Conservation (phyloP, 805 yeast genomes). For the Pichia rugopelliculosa region DNA sequence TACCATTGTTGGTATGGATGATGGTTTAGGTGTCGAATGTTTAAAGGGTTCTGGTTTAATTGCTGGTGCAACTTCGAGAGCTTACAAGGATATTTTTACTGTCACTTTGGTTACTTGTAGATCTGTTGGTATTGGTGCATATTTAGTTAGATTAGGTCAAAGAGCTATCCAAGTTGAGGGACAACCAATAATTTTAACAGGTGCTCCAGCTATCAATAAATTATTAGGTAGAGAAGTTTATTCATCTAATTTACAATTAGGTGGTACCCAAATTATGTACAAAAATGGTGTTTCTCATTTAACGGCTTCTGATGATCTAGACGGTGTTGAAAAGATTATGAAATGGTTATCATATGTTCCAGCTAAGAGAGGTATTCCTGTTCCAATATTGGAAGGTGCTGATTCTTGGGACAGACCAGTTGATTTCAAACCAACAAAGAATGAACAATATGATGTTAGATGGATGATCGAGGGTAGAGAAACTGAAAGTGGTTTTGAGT, state of each 20-base stretch:
- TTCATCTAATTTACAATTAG: constrained; percentile 92
- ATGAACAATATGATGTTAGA: constrained; percentile 82
- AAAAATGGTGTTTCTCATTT: constrained; percentile 96
- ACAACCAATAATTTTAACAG: constrained; percentile 96
- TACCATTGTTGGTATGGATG: constrained; percentile 86
- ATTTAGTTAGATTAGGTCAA: constrained; percentile 95
- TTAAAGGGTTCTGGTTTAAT: constrained; percentile 96
- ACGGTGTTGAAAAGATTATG: constrained; percentile 91
- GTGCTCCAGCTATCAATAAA: constrained; percentile 98
- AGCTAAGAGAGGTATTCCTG: constrained; percentile 79
- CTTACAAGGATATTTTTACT: constrained; percentile 96
- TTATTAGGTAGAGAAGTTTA: constrained; percentile 95
- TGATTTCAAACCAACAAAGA: constrained; percentile 66
- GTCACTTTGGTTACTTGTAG: constrained; percentile 98
- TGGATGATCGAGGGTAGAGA: constrained; percentile 88
- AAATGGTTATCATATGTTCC: constrained; percentile 96
- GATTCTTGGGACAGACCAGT: constrained; percentile 94
- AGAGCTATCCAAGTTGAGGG: constrained; percentile 99
- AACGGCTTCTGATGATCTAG: constrained; percentile 94
- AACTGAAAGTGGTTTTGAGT: constrained; percentile 64
- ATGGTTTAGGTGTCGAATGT: constrained; percentile 98
- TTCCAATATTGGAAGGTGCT: constrained; percentile 75
- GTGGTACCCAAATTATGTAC: constrained; percentile 99
- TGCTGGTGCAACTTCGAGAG: constrained; percentile 98
- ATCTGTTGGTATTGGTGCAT: constrained; percentile 99